Percentiles rank a stretch among this genome's conserved stretches.
These are phyloP conservation scores for Angophora floribunda DNA, from an alignment of 345 rosid species.

Conservation along the genomic window DNA sequence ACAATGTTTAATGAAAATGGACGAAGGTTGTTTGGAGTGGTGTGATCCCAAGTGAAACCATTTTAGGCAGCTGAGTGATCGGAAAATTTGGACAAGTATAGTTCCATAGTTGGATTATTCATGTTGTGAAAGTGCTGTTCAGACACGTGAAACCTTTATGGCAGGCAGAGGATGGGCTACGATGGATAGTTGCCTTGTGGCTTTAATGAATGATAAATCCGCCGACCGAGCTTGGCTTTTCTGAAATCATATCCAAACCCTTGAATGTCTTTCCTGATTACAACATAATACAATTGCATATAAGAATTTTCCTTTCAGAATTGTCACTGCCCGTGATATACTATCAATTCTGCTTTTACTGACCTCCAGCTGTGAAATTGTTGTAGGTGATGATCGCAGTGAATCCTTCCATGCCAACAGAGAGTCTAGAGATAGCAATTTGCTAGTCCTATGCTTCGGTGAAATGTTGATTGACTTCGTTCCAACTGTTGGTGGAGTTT, in stretches of 20 bases:
- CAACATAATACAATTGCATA: neutral
- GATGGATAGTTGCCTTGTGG: neutral
- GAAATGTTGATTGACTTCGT: slow-evolving; percentile 95
- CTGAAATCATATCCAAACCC: neutral
- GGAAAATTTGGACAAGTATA: neutral
- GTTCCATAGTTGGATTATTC: neutral
- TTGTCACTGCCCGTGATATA: neutral
- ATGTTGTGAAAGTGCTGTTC: neutral
- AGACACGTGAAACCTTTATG: neutral
- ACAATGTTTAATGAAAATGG: neutral
- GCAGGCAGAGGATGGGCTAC: neutral
- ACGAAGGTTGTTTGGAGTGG: neutral
- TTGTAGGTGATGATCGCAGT: neutral
- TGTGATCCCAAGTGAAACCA: neutral
- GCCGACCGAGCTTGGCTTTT: neutral
- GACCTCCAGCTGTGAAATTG: neutral
- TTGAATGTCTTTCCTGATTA: neutral
- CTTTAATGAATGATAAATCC: neutral
- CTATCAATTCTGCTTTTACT: neutral
- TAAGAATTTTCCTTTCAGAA: neutral
- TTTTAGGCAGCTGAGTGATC: neutral
- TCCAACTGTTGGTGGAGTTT: slow-evolving; percentile 76
- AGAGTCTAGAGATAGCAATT: neutral
- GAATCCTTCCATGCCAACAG: neutral
- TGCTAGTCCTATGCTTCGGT: slow-evolving; percentile 75